Percentiles rank a stretch among this genome's conserved stretches.
These are phyloP conservation scores for Batrachochytrium dendrobatidis DNA, from an alignment of 371 early-diverging fungal genomes.

Conservation along the genomic window DNA sequence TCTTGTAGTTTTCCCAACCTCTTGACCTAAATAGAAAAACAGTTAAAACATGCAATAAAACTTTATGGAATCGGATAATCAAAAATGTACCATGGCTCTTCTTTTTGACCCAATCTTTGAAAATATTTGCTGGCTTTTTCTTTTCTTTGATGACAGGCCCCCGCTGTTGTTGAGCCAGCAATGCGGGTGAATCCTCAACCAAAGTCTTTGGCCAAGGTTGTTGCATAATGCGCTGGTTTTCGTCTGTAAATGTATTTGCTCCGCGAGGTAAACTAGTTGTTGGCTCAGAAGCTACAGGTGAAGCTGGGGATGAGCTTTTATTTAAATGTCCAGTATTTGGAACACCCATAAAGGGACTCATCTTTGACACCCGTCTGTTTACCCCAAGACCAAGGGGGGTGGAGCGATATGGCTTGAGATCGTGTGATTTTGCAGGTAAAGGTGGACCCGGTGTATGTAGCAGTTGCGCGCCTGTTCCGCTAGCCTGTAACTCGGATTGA, in stretches of 20 bases:
- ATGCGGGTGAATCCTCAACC: slow-evolving; percentile 10
- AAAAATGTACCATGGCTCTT: slow-evolving; percentile 6
- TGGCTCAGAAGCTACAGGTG: slow-evolving; percentile 4
- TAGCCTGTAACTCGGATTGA: too few species aligned
- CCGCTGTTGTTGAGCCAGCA: background rate
- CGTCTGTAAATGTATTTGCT: slow-evolving; percentile 28
- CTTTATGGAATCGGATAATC: background rate
- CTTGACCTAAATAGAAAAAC: slow-evolving; percentile 4
- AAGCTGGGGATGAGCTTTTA: background rate
- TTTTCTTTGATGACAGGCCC: slow-evolving; percentile 21
- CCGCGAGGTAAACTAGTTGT: slow-evolving; percentile 5
- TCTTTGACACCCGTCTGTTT: background rate
- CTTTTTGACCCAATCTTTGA: slow-evolving; percentile 23
- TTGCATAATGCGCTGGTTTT: slow-evolving; percentile 34
- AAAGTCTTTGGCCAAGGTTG: slow-evolving; percentile 27
- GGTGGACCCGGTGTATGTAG: slow-evolving; percentile 1
- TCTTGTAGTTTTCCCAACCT: slow-evolving; percentile 6
- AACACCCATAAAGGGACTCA: background rate
- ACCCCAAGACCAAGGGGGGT: background rate
- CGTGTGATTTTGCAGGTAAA: background rate
- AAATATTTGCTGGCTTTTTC: slow-evolving; percentile 38
- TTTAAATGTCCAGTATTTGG: background rate
- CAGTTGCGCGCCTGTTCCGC: slow-evolving; percentile 5
- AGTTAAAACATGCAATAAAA: too few species aligned
- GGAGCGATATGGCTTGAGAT: background rate